Conservation (phyloP, 768 basidiomycete genomes). For the Jaapia argillacea region DNA sequence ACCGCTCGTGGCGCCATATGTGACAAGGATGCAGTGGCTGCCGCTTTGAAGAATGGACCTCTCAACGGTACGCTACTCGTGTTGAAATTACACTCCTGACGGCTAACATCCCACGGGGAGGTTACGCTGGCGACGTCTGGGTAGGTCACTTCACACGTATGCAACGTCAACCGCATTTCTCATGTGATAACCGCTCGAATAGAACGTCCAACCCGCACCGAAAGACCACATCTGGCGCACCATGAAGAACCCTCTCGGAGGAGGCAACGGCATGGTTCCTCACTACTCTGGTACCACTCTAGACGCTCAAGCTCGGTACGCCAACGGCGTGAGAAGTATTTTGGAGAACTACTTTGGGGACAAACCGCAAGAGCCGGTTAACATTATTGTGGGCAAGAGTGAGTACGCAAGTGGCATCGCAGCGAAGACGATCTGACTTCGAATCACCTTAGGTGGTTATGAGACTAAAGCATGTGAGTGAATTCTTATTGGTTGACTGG, state of each 20-base stretch:
- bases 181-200: too few species aligned
- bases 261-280: slow-evolving; percentile 32
- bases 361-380: slow-evolving; percentile 26
- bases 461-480: too few species aligned
- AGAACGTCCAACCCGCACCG: slow-evolving; percentile 28
- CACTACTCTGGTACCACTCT: slow-evolving; percentile 29
- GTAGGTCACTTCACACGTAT: too few species aligned
- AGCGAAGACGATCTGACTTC: too few species aligned
- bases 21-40: slow-evolving; percentile 25
- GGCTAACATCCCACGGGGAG: too few species aligned
- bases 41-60: slow-evolving; percentile 29
- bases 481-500: too few species aligned
- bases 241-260: slow-evolving; percentile 25
- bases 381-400: slow-evolving; percentile 30
- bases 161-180: too few species aligned
- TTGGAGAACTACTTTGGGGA: slow-evolving; percentile 18
- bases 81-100: too few species aligned
- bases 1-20: slow-evolving; percentile 36
- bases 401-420: slow-evolving; percentile 8
- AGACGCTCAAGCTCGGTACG: slow-evolving; percentile 36
- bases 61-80: too few species aligned
- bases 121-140: slow-evolving; percentile 28
- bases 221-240: slow-evolving; percentile 33
- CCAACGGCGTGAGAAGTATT: slow-evolving; percentile 23
- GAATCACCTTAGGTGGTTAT: too few species aligned